A percentile compares a stretch with the other conserved stretches of the same genome.
Conservation (phyloP, 2,329 filamentous ascomycete species). For the Lojkania enalia region DNA sequence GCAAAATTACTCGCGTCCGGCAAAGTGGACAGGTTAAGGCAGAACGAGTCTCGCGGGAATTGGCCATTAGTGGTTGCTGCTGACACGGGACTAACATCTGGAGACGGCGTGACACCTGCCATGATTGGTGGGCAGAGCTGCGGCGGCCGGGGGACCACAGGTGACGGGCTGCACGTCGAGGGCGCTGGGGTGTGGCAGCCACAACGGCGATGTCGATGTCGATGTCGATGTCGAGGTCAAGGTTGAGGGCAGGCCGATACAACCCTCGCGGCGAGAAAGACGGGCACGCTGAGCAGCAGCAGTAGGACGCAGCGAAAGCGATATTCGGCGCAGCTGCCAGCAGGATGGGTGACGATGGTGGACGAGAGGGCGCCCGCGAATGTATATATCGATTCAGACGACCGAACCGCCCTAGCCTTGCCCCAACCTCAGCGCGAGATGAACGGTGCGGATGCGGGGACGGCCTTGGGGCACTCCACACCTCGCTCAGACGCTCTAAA, state of each 20-base stretch:
- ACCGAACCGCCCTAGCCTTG: conserved; percentile 8
- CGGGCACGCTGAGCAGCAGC: no score
- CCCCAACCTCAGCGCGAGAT: conserved; percentile 32
- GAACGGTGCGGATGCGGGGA: conserved; percentile 41
- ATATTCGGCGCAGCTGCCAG: neutral
- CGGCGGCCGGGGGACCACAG: conserved; percentile 30
- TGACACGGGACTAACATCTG: conserved; percentile 50
- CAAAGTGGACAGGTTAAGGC: conserved; percentile 45
- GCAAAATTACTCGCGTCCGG: conserved; percentile 43
- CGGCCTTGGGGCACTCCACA: conserved; percentile 39
- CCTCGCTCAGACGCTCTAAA: conserved; percentile 32
- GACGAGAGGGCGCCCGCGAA: conserved; percentile 5
- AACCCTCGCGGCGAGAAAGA: no score
- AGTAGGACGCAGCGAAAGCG: conserved; percentile 9
- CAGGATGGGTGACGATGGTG: conserved; percentile 3
- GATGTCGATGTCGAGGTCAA: conserved; percentile 17
- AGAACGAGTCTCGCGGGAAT: conserved; percentile 45
- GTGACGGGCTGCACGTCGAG: conserved; percentile 33
- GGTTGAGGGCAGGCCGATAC: conserved; percentile 10
- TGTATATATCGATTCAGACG: conserved; percentile 19
- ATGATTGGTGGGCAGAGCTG: conserved; percentile 44
- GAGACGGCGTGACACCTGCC: conserved; percentile 44
- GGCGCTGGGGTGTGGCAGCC: conserved; percentile 34
- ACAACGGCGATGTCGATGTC: conserved; percentile 22
- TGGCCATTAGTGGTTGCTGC: conserved; percentile 45